These are phyloP conservation scores for Chlorella sp. DNA, from an alignment of 139 green algal genomes.

Conservation along the genomic window DNA sequence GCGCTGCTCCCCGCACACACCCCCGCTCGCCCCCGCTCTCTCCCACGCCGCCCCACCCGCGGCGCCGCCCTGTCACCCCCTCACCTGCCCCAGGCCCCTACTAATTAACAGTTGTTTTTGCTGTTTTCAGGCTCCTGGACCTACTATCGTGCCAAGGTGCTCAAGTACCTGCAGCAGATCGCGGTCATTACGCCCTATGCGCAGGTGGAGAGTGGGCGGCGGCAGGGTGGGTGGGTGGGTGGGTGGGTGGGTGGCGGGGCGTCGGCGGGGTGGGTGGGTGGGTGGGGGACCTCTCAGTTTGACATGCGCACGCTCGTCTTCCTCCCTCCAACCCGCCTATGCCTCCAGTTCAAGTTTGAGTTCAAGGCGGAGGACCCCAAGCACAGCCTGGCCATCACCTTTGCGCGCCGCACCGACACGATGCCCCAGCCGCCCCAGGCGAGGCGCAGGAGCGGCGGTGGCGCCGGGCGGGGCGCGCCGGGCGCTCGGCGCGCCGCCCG, in stretches of 20 bases:
- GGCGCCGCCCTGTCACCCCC: too few species aligned
- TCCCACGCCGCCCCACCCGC: too few species aligned
- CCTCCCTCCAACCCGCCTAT: neutral
- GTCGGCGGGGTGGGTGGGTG: too few species aligned
- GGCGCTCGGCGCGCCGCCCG: too few species aligned
- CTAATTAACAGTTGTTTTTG: too few species aligned
- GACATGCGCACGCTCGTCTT: too few species aligned
- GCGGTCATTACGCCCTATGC: slow-evolving; percentile 97
- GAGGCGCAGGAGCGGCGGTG: neutral
- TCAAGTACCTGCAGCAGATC: slow-evolving; percentile 94
- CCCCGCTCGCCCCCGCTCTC: too few species aligned
- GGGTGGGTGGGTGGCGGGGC: neutral
- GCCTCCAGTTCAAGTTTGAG: slow-evolving; percentile 70
- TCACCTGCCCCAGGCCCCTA: too few species aligned
- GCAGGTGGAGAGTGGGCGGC: slow-evolving; percentile 25
- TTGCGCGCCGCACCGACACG: slow-evolving; percentile 85
- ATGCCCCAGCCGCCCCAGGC: slow-evolving; percentile 81
- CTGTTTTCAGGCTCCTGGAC: slow-evolving; percentile 91
- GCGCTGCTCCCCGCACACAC: too few species aligned
- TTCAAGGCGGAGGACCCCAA: slow-evolving; percentile 67
- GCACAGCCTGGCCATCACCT: slow-evolving; percentile 68
- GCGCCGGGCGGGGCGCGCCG: too few species aligned
- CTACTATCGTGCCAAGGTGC: slow-evolving; percentile 79
- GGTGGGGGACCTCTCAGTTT: neutral
- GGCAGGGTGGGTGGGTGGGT: neutral